A percentile compares a stretch with the other conserved stretches of the same genome.
Conservation (phyloP, 805 yeast genomes). For the Jamesozyma spencerorum region DNA sequence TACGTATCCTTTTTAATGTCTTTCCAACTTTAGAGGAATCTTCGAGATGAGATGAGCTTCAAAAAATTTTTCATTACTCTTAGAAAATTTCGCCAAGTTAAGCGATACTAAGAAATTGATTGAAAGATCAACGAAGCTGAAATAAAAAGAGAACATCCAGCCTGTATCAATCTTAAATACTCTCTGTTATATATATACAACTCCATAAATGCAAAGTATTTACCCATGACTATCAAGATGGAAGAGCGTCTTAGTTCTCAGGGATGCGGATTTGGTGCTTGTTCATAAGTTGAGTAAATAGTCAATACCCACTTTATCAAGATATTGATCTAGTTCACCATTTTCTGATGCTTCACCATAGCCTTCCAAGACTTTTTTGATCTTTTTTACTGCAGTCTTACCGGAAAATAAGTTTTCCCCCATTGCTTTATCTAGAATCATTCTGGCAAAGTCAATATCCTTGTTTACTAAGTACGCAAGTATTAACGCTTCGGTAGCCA, state of each 20-base stretch:
- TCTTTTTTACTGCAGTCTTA: conserved; percentile 33
- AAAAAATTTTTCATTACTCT: conserved; percentile 1
- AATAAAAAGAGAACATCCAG: neutral
- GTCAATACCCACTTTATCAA: conserved; percentile 1
- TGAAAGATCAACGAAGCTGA: neutral
- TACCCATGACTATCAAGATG: no score
- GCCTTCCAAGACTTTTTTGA: conserved; percentile 37
- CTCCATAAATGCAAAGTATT: no score
- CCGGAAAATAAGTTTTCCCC: conserved; percentile 32
- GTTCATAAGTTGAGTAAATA: conserved; percentile 1
- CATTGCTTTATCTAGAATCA: conserved; percentile 40
- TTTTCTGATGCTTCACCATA: conserved; percentile 45
- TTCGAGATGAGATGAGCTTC: conserved; percentile 5
- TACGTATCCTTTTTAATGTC: neutral
- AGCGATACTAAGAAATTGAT: no score
- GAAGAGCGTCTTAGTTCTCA: no score
- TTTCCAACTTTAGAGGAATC: neutral
- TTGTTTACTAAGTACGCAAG: conserved; percentile 35
- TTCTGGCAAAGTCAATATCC: conserved; percentile 47
- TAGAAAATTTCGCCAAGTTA: neutral
- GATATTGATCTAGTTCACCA: conserved; percentile 28
- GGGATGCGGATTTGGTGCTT: neutral
- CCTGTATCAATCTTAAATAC: no score
- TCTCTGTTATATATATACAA: neutral
- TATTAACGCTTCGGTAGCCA: conserved; percentile 40